Evolutionary conservation across 2,329 filamentous ascomycete genomes (phyloP), one percentile per base, ranked within the genome.

Genomic region (Colletotrichum falcatum): DNA sequence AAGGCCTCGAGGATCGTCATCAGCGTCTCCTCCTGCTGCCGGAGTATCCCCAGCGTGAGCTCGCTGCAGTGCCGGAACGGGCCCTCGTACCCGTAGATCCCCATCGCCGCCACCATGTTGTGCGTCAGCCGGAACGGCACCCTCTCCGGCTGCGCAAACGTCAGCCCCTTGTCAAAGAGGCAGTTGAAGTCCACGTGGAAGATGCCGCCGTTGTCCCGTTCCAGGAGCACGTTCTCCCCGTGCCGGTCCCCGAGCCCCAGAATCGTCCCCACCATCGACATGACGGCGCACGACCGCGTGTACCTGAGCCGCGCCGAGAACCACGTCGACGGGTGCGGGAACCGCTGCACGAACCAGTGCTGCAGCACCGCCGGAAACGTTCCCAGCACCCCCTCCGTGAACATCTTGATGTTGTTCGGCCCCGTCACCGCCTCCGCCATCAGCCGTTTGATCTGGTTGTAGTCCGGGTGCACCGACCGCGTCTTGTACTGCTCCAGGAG

Each of bases 161-260:
- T 98, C 49, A 95, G 88, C 1, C 96, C 96, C 78, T 99, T 99
- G 84, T 99, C 97, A 79, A 99, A 99, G 5, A 99, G 90, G 81
- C 97, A 99, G 83, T 99, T 99, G 87, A 99, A 99, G 82, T 99
- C 96, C 55, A 99, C 97, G 81, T 99, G 96, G 81, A 99, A 93
- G 2, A 97, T 91, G 61, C 95, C 95, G 54, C 97, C 96, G 74
- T 94, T 97, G 66, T 93, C 92, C 83, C 98, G 94, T 80, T 98
- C 94, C 39, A 99, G 90, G 37, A 98, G 89, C 65, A 99, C 94
- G 80, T 99, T 99, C 81, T 99, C 96, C 69, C 95, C 95, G 81
- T 99, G 96, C 5, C 96, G 91, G 81, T 99, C 96, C 48, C 96
- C 96, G 0, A 99, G 86, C 0, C 92, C 96, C 5, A 99, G 88